Base-by-base conservation (phyloP, 1,284 basidiomycete species). In the Phellinidium pouzarii region DNA sequence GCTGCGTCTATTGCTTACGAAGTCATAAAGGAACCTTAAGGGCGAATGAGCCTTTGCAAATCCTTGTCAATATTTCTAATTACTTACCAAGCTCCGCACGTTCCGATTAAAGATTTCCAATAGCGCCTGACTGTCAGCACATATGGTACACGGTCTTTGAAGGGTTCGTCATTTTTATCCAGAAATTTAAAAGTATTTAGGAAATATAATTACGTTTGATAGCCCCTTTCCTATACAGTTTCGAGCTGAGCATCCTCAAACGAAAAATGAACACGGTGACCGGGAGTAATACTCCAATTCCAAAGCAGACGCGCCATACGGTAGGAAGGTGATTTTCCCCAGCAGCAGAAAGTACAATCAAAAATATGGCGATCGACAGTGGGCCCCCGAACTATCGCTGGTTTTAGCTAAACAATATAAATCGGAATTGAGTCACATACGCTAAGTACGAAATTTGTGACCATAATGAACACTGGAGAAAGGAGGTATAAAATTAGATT, bases 21-120 rank as follows among this genome's bases (percentile, higher is more conserved):
- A 85, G 65, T 87, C 85, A 62, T 87, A 89, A 44, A 85, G 70
- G 66, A 87, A 87, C 84, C 79, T 82, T n/a, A n/a, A n/a, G n/a
- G 50, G 36, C 29, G 14, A 31, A 45, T 23, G 23, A 7, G 23
- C 12, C 31, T 11, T 34, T 34, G 2, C 14, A 34, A 11, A 3
- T 11, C 11, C 9, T 34, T 34, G 31, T 34, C 31, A 14, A 34
- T 34, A 34, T 8, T 3, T 34, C 9, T 11, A 34, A 34, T 14
- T 34, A 48, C 73, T 40, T 52, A 82, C 81, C 86, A 87, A 43
- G 84, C 80, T 26, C 83, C 84, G 55, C 77, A 80, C 2, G 84
- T 88, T 12, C 85, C 85, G 56, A 85, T 77, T 27, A 88, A 65
- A 2, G 78, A 48, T 58, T 69, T 78, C 87, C 87, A 89, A 63